Base-by-base conservation (phyloP, 768 basidiomycete species). In the Tephrocybe sp. region DNA sequence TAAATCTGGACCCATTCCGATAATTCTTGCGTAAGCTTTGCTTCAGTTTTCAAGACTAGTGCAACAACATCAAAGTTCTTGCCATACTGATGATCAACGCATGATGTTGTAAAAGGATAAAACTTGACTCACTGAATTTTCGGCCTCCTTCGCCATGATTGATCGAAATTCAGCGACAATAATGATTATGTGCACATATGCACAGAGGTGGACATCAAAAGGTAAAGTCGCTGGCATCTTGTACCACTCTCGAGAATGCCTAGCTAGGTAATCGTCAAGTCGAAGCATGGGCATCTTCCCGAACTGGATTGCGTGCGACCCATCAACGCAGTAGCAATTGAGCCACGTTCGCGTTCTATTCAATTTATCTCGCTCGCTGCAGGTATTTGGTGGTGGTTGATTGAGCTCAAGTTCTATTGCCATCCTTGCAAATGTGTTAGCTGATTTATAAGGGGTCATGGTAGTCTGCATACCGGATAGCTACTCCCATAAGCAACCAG, bases 281-380 rank as follows among this genome's bases (percentile, higher is more conserved):
- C 69, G 71, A 14, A 89, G 71, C 70, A 85, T 84, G 39, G 83
- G 81, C 38, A 84, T 78, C 60, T 88, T 90, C 10, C 88, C 88
- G 60, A 85, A 85, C 62, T 90, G 82, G 39, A 84, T 83, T n/a
- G 85, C 81, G 59, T 85, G 77, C 28, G 85, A 87, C 5, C 83
- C 81, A 61, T 92, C 90, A 48, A 86, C 79, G 56, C 85, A 84
- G 63, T 81, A 88, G 63, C 85, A 89, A 61, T 83, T 83, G 48
- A 90, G 70, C 87, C 88, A 90, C 21, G 84, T 85, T 52, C 90
- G 74, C 23, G 81, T 81, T 34, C 87, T 76, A 60, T 92, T 90
- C 33, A 86, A 71, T 20, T 75, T 73, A 72, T 89, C 86, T 25
- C 85, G 76, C 58, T 82, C 80, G 42, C 75, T 72, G n/a, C 80